Conservation (phyloP, 768 basidiomycete species). For the Tremella fuciformis region DNA sequence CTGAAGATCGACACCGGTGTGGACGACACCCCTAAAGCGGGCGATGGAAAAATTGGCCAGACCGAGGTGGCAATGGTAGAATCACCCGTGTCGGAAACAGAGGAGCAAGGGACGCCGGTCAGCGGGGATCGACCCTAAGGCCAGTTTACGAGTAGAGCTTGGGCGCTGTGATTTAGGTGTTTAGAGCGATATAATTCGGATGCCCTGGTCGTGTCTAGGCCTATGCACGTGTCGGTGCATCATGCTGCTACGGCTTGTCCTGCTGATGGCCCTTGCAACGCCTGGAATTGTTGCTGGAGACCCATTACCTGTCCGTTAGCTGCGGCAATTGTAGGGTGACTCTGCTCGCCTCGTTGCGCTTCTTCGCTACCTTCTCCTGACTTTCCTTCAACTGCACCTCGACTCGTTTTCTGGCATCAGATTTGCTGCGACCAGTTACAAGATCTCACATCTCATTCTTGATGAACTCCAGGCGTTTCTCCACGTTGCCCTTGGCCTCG, state of each 20-base stretch:
- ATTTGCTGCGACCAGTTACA: background rate
- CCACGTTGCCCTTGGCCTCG: constrained; percentile 83
- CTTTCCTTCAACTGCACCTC: constrained; percentile 78
- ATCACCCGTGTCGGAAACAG: constrained; percentile 8
- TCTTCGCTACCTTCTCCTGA: constrained; percentile 71
- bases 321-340: background rate
- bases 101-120: background rate
- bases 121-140: background rate
- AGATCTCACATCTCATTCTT: constrained; percentile 72
- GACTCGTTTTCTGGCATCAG: constrained; percentile 62
- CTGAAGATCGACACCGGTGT: constrained; percentile 8
- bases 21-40: background rate
- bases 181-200: no score
- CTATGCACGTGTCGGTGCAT: background rate
- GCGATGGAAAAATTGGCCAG: constrained; percentile 7
- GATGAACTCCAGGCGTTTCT: constrained; percentile 87
- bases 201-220: no score
- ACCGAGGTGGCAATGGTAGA: constrained; percentile 14
- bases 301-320: constrained; percentile 25
- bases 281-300: constrained; percentile 39
- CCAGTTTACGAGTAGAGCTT: constrained; percentile 2
- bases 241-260: background rate
- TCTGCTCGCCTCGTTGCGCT: constrained; percentile 72
- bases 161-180: background rate
- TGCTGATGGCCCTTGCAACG: background rate